Base-by-base conservation (phyloP, 495 filamentous ascomycete genomes). In the Umbilicaria muhlenbergii region DNA sequence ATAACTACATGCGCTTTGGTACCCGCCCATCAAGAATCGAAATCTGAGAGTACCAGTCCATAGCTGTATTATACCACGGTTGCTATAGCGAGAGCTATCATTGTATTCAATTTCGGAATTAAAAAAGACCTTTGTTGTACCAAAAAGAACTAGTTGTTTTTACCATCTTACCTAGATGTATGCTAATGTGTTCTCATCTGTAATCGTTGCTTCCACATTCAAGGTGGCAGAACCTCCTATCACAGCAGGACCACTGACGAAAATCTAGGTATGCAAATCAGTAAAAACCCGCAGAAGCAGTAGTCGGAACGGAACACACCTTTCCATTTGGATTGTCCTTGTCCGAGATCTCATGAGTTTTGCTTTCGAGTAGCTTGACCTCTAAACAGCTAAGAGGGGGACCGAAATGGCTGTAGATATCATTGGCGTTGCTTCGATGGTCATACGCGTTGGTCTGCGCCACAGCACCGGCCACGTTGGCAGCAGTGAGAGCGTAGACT, bases 381-480 rank as follows among this genome's bases (percentile, higher is more conserved):
- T 96, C 89, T 2, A 84, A 73, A 47, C 74, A 78, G 51, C 83
- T 86, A 32, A 91, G 50, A 4, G 87, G 88, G 24, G 78, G 64
- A 2, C 91, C 92, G 55, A 95, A 93, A 61, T 94, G 87, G 32
- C 70, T 75, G 32, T 64, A 46, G 54, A 73, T 52, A 14, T 46
- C 13, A 52, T 42, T 5, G 40, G 45, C 46, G 14, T 59, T 51
- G 39, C 71, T 62, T 14, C 77, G 68, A 56, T 99, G 96, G 55
- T 99, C 91, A 51, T 84, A 89, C 31, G 86, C 69, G 46, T 81
- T 75, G 11, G 85, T 91, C 62, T 96, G 88, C 2, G 75, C 60
- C 14, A 88, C 75, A 1, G 91, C 83, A 17, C 91, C 91, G 4
- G 87, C 89, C 17, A 95, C 80, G 24, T 73, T 71, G 7, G 88